A percentile compares a stretch with the other conserved stretches of the same genome.
These are phyloP conservation scores for Dicorynia guianensis DNA, from an alignment of 306 rosid genomes.

Conservation along the genomic window DNA sequence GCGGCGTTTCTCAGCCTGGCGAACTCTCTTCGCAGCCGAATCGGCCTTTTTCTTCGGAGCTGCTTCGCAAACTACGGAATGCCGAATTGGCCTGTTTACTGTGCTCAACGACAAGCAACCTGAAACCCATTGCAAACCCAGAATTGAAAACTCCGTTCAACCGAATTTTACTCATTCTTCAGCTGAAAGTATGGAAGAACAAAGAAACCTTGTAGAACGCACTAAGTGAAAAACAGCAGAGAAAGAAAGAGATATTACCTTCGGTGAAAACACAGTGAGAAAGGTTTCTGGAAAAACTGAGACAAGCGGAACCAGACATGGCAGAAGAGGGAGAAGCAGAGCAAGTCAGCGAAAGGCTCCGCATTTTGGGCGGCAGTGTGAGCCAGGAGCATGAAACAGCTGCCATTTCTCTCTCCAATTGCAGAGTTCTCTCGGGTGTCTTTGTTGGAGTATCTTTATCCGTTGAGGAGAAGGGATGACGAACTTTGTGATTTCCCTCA, in stretches of 20 bases:
- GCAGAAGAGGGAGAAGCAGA: constrained; percentile 36
- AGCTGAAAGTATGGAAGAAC: constrained; percentile 1
- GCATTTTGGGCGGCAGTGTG: constrained; percentile 66
- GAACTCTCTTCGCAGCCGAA: constrained; percentile 86
- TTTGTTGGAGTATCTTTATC: not conserved
- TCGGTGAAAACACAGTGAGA: constrained; percentile 58
- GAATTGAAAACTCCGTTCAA: constrained; percentile 15
- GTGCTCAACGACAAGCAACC: constrained; percentile 60
- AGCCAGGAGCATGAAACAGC: constrained; percentile 72
- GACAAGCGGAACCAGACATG: constrained; percentile 51
- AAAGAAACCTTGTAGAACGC: not conserved
- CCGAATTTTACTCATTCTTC: not conserved
- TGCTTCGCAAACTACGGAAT: constrained; percentile 70
- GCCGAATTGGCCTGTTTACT: constrained; percentile 49
- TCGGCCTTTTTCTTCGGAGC: constrained; percentile 71
- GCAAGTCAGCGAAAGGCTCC: constrained; percentile 59
- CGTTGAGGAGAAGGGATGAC: not conserved
- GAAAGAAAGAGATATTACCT: constrained; percentile 43
- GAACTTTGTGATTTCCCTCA: no score
- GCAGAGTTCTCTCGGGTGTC: not conserved
- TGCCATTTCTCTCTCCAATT: constrained; percentile 55
- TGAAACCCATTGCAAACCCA: constrained; percentile 43
- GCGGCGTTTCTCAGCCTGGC: constrained; percentile 89
- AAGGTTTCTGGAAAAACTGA: constrained; percentile 66
- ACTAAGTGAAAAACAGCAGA: not conserved